Conservation (phyloP, 2,329 filamentous ascomycete genomes). For the Verticillium dahliae region DNA sequence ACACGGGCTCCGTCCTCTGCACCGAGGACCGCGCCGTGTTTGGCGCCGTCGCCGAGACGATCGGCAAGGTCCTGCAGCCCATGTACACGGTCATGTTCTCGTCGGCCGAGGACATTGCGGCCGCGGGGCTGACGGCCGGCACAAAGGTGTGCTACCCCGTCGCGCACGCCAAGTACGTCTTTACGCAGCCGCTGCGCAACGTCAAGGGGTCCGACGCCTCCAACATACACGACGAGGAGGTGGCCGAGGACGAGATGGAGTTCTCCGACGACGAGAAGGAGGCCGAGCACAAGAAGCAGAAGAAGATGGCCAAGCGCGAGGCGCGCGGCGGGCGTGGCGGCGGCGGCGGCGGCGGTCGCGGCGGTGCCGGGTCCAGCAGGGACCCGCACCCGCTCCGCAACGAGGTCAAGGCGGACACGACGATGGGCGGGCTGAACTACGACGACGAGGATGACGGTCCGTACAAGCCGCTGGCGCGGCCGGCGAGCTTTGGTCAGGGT, state of each 20-base stretch:
- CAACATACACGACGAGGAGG: slow-evolving; percentile 91
- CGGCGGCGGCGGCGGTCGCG: slow-evolving; percentile 24
- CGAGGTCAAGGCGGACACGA: slow-evolving; percentile 28
- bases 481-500: slow-evolving; percentile 52
- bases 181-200: slow-evolving; percentile 73
- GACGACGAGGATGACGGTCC: slow-evolving; percentile 63
- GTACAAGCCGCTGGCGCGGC: slow-evolving; percentile 66
- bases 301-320: slow-evolving; percentile 61
- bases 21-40: slow-evolving; percentile 68
- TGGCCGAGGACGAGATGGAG: slow-evolving; percentile 78
- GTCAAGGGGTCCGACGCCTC: slow-evolving; percentile 90
- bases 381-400: slow-evolving; percentile 33
- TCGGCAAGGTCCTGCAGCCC: slow-evolving; percentile 80
- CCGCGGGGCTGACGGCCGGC: slow-evolving; percentile 61
- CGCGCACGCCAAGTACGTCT: slow-evolving; percentile 73
- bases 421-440: slow-evolving; percentile 48
- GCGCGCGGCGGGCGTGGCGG: slow-evolving; percentile 29
- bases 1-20: slow-evolving; percentile 78
- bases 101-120: slow-evolving; percentile 59
- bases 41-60: slow-evolving; percentile 75
- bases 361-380: slow-evolving; percentile 15
- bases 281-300: slow-evolving; percentile 65
- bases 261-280: slow-evolving; percentile 97
- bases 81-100: slow-evolving; percentile 78
- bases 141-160: slow-evolving; percentile 74